Evolutionary conservation across 345 rosid genomes (phyloP), one percentile per base, ranked within the genome.

Genomic region (Raphanus sativus): DNA sequence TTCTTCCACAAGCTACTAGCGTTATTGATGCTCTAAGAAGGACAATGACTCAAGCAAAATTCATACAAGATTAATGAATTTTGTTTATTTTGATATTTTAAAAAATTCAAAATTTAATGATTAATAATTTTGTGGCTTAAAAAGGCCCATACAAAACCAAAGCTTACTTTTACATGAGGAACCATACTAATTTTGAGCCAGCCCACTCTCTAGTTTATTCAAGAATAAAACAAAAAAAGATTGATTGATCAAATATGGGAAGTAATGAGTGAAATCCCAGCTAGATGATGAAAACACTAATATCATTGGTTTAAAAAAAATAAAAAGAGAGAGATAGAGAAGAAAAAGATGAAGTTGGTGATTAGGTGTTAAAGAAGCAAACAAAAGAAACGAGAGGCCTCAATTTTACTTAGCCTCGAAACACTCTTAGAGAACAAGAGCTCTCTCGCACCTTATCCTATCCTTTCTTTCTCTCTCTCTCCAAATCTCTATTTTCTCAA

Each of bases 381-480:
- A 71, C 71, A 56, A 73, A 48, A 72, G 76, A 87, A 88, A 89
- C 62, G 91, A 86, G 97, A 84, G 97, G 94, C 70, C 87, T 78
- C 73, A 77, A 85, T 73, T 89, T 76, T 70, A 75, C 75, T 80
- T 79, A 76, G 83, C 88, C 88, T 83, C 83, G 70, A 78, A 82
- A 70, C 83, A 71, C 73, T 80, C 80, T 80, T 58, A 62, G 62
- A 75, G 54, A 55, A 34, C 32, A 15, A 56, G 45, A 61, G 75
- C 58, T 52, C 58, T 11, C 33, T 56, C 85, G 82, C 81, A 86
- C 91, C 93, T 89, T 87, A 89, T 87, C 97, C 88, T 91, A 89
- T 87, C 91, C 87, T 60, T 81, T 73, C 65, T 70, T 69, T 24
- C 62, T 65, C 69, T 67, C 69, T 67, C 70, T 42, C 58, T 25